phyloP scores from a whole-genome alignment of 371 early-diverging fungal species.

The Circinella minor region DNA sequence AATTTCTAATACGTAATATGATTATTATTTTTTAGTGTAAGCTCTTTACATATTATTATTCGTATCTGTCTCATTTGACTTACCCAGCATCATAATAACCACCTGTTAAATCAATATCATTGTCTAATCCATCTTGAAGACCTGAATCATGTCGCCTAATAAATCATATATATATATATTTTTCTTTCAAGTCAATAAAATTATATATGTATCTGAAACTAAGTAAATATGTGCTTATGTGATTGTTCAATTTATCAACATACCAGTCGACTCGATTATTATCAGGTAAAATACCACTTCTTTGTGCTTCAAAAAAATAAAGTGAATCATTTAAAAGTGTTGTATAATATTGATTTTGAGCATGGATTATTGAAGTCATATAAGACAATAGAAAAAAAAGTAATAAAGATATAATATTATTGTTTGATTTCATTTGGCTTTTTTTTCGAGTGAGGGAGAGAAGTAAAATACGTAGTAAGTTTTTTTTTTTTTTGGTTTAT shows the following conservation, averaged over 20 bases:
- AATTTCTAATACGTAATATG: constrained; percentile 35
- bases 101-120: constrained; percentile 48
- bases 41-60: no score
- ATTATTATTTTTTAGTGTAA: no score
- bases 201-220: no score
- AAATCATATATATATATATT: no score
- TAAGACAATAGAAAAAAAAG: neutral
- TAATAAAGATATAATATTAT: neutral
- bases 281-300: constrained; percentile 52
- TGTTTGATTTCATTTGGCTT: no score
- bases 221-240: no score
- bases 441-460: no score
- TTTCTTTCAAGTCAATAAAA: no score
- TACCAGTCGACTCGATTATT: constrained; percentile 55
- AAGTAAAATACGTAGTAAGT: no score
- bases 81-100: constrained; percentile 51
- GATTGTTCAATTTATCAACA: neutral
- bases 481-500: no score
- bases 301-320: constrained; percentile 61
- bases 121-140: constrained; percentile 50
- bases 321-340: constrained; percentile 47
- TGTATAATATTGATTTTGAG: constrained; percentile 25
- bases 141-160: constrained; percentile 53
- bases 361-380: neutral
- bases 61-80: neutral